Evolutionary conservation across 257 asterid genomes (phyloP).

Genomic region (Solanum chmielewskii): DNA sequence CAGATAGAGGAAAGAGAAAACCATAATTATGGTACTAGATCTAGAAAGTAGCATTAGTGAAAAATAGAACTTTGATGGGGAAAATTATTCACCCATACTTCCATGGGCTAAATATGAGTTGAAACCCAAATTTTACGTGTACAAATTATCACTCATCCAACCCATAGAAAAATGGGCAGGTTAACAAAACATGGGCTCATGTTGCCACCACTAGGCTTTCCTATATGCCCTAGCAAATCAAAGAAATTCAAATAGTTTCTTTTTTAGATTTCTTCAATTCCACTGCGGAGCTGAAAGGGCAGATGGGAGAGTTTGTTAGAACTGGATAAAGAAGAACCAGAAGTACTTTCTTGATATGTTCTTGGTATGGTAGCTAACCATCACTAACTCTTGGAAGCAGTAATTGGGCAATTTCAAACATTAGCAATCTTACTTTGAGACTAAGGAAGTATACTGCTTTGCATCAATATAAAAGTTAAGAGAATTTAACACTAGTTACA

Average conservation of each 20-base stretch:
- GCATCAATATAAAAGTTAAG: not conserved
- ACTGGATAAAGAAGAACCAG: not conserved
- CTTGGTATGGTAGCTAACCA: not conserved
- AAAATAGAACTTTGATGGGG: not conserved
- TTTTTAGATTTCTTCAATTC: not conserved
- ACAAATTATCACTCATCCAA: not conserved
- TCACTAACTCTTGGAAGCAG: not conserved
- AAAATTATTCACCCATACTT: not conserved
- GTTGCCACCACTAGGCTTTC: not conserved
- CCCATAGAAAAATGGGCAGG: not conserved
- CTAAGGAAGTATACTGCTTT: not conserved
- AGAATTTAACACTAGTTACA: not conserved
- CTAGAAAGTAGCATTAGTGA: not conserved
- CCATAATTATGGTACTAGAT: not conserved
- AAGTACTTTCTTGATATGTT: not conserved
- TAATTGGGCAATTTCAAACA: not conserved
- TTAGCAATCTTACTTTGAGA: not conserved
- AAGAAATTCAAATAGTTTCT: not conserved
- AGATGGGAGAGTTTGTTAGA: not conserved
- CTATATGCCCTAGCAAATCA: not conserved
- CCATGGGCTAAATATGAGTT: not conserved
- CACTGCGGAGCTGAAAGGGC: not conserved
- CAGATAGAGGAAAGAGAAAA: not conserved
- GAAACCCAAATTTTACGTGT: not conserved
- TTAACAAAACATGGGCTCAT: not conserved